phyloP scores from a whole-genome alignment of 805 yeast species.

The Zygosaccharomyces rouxii region DNA sequence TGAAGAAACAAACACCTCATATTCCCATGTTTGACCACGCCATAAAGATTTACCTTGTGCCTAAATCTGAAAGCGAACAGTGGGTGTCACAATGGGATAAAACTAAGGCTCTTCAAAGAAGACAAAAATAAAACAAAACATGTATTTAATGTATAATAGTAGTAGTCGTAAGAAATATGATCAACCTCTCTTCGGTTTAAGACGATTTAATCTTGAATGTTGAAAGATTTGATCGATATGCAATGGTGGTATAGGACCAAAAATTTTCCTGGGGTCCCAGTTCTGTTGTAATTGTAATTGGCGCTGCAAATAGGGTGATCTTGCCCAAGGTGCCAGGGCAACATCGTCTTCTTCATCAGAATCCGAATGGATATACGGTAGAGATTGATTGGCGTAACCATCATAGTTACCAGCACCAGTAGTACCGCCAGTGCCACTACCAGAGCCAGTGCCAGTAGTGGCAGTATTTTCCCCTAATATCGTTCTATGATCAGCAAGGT shows the following conservation, averaged over 20 bases:
- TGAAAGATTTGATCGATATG: constrained; percentile 67
- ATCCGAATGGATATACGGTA: constrained; percentile 48
- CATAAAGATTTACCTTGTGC: constrained; percentile 71
- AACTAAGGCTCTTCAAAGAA: constrained; percentile 49
- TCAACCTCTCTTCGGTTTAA: constrained; percentile 38
- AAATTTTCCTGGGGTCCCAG: constrained; percentile 62
- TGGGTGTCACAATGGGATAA: constrained; percentile 73
- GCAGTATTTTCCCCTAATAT: constrained; percentile 18
- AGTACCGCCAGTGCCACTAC: not conserved
- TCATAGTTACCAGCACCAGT: constrained; percentile 4
- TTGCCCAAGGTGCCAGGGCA: constrained; percentile 57
- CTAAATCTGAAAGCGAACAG: constrained; percentile 55
- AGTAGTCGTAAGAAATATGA: not conserved
- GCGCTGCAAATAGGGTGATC: constrained; percentile 49
- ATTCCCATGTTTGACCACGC: constrained; percentile 76
- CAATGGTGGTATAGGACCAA: constrained; percentile 70
- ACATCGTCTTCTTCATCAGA: constrained; percentile 51
- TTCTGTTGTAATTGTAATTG: constrained; percentile 44
- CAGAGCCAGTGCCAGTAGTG: not conserved
- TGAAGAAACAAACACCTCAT: constrained; percentile 56
- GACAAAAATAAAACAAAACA: constrained; percentile 18
- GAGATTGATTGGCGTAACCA: constrained; percentile 22
- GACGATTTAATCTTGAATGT: constrained; percentile 43
- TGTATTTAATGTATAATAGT: constrained; percentile 3
- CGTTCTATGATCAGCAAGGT: constrained; percentile 31